Conservation (phyloP, 768 basidiomycete genomes). For the Russula olivacea region DNA sequence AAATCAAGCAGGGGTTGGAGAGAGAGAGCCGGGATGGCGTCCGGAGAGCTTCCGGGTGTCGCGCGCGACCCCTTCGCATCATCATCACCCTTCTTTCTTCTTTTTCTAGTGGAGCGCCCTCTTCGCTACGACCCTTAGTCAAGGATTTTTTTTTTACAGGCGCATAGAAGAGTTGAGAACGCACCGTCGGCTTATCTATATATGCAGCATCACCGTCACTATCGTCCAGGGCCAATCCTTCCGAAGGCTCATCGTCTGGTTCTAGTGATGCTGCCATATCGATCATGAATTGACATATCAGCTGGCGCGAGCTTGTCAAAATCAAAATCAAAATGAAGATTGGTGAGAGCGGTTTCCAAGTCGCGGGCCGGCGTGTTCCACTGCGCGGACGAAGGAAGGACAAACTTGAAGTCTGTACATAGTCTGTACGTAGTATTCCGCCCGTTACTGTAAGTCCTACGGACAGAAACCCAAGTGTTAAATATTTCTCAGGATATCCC, state of each 20-base stretch:
- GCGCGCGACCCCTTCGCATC: not conserved
- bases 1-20: conserved; percentile 23
- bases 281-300: not conserved
- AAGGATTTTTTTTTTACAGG: not conserved
- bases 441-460: too few species aligned
- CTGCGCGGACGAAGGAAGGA: not conserved
- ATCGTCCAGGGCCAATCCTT: not conserved
- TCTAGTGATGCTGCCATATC: not conserved
- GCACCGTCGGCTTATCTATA: conserved; percentile 4
- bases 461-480: not conserved
- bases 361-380: not conserved
- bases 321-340: not conserved
- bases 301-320: not conserved
- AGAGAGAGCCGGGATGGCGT: not conserved
- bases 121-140: not conserved
- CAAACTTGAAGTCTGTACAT: too few species aligned
- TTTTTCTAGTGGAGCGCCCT: conserved; percentile 3
- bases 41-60: not conserved
- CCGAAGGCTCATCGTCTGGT: not conserved
- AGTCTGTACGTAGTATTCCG: too few species aligned
- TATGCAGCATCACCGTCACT: not conserved
- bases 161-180: not conserved
- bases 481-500: not conserved
- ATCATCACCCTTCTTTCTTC: not conserved
- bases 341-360: not conserved